Conservation (phyloP, 306 rosid genomes). For the Lathyrus sativus region DNA sequence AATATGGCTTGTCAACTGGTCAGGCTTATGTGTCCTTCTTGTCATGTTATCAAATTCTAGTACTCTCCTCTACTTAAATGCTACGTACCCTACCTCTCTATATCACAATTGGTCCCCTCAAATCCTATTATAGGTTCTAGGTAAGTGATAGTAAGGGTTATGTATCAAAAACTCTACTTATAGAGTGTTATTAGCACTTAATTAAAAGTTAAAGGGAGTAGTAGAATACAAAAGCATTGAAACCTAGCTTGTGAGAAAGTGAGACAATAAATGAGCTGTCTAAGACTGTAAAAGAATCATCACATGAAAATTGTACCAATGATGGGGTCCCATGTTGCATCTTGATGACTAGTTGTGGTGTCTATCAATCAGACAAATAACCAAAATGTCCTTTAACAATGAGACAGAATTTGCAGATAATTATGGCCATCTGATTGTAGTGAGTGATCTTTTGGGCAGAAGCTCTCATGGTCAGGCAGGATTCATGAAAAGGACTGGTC, state of each 20-base stretch:
- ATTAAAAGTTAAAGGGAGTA: not conserved
- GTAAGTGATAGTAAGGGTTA: conserved; percentile 18
- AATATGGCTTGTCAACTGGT: conserved; percentile 49
- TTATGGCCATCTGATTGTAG: conserved; percentile 54
- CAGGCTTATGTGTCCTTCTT: conserved; percentile 43
- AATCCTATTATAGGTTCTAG: conserved; percentile 8
- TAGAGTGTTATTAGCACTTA: not conserved
- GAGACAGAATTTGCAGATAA: conserved; percentile 57
- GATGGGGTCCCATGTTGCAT: conserved; percentile 48
- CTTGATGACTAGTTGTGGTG: conserved; percentile 42
- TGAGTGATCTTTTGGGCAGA: conserved; percentile 49
- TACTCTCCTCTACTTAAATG: conserved; percentile 22
- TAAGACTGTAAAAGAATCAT: conserved; percentile 41
- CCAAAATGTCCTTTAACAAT: conserved; percentile 63
- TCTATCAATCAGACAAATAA: conserved; percentile 44
- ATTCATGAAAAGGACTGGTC: conserved; percentile 49
- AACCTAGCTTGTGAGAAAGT: conserved; percentile 33
- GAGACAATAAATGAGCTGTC: conserved; percentile 64
- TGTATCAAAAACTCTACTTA: not conserved
- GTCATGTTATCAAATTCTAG: conserved; percentile 24
- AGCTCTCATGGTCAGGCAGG: conserved; percentile 50
- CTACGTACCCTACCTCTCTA: conserved; percentile 32
- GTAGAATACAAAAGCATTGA: conserved; percentile 29
- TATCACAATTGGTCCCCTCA: conserved; percentile 38
- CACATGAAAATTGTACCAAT: conserved; percentile 48